Percentiles rank a stretch among this genome's conserved stretches.
Evolutionary conservation across 75 land plant genomes (phyloP).

Genomic region (Pseudotsuga menziesii): DNA sequence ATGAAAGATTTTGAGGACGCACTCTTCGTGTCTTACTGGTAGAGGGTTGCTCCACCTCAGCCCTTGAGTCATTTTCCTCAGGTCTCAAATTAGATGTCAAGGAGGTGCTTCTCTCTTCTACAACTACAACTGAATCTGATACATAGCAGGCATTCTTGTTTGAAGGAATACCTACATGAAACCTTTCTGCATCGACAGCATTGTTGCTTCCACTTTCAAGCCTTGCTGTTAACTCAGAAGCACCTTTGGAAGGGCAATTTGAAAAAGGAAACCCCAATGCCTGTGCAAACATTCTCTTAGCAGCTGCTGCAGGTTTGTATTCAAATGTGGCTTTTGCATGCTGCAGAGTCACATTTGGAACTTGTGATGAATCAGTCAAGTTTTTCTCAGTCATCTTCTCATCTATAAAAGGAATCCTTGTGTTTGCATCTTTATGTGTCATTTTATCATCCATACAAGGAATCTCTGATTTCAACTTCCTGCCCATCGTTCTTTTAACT

Average conservation of each 20-base stretch:
- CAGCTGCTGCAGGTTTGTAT: constrained; percentile 51
- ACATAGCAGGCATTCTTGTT: neutral
- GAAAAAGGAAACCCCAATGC: constrained; percentile 56
- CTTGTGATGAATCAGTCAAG: neutral
- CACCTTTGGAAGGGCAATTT: constrained; percentile 3
- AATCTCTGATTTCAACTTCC: neutral
- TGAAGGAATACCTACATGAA: neutral
- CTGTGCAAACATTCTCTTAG: constrained; percentile 84
- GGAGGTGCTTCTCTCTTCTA: neutral
- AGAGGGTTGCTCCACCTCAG: constrained; percentile 1
- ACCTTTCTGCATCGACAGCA: neutral
- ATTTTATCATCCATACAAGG: constrained; percentile 7
- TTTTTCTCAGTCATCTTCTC: constrained; percentile 4
- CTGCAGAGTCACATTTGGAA: neutral
- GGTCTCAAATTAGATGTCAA: neutral
- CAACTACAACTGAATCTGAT: neutral
- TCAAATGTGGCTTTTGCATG: constrained; percentile 9
- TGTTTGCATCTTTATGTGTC: neutral
- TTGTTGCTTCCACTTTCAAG: constrained; percentile 4
- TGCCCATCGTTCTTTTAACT: neutral
- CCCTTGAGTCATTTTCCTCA: neutral
- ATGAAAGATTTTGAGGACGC: neutral
- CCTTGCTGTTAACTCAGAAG: neutral
- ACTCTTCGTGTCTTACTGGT: neutral
- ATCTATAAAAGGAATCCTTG: neutral